These are phyloP conservation scores for Diplogelasinospora grovesii DNA, from an alignment of 495 filamentous ascomycete species.

Conservation along the genomic window DNA sequence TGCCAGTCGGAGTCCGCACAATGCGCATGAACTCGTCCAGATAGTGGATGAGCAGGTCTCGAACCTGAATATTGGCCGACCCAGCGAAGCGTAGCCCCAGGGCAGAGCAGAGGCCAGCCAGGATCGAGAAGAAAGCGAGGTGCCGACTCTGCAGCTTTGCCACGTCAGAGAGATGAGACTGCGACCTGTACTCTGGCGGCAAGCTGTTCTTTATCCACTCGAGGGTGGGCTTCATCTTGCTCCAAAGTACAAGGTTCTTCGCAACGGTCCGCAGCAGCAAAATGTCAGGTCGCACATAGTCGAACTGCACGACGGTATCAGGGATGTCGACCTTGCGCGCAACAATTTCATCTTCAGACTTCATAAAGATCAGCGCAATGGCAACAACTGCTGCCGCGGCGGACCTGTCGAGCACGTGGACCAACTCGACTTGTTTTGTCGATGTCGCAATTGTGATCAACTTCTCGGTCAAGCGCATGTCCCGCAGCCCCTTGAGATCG, in stretches of 20 bases:
- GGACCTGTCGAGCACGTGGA: constrained; percentile 87
- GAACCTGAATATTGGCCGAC: constrained; percentile 61
- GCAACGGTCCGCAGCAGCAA: constrained; percentile 85
- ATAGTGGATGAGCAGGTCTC: constrained; percentile 76
- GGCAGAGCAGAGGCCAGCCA: constrained; percentile 80
- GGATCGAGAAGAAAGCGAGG: constrained; percentile 87
- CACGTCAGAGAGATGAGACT: constrained; percentile 46
- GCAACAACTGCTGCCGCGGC: constrained; percentile 86
- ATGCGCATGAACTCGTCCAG: constrained; percentile 83
- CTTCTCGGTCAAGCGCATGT: constrained; percentile 89
- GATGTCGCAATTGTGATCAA: constrained; percentile 77
- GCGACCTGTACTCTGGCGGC: constrained; percentile 56
- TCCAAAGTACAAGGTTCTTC: constrained; percentile 93
- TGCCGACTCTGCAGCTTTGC: constrained; percentile 61
- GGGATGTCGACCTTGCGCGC: constrained; percentile 91
- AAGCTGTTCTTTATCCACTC: constrained; percentile 71
- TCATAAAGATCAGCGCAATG: constrained; percentile 94
- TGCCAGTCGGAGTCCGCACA: constrained; percentile 55
- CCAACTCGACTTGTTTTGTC: constrained; percentile 77
- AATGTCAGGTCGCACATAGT: constrained; percentile 90
- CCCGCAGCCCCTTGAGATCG: constrained; percentile 80
- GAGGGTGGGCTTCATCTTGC: constrained; percentile 60
- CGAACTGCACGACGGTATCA: constrained; percentile 80
- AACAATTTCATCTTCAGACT: constrained; percentile 81
- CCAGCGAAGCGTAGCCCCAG: constrained; percentile 83